A percentile compares a stretch with the other conserved stretches of the same genome.
Conservation (phyloP, 1,284 basidiomycete species). For the Ceratobasidium sp. region DNA sequence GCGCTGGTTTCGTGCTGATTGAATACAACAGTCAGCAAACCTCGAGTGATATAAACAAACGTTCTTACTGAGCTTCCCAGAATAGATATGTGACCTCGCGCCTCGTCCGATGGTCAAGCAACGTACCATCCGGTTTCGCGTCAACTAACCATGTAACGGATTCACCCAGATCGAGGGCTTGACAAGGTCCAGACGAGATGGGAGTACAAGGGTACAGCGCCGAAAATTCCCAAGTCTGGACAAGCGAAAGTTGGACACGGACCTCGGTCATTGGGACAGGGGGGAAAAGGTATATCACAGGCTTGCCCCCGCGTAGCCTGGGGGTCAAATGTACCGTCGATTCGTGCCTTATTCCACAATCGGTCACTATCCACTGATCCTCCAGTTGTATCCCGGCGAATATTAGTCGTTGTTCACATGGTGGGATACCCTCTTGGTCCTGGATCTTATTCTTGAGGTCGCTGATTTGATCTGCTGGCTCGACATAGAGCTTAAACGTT, state of each 20-base stretch:
- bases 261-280: slow-evolving; percentile 40
- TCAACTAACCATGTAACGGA: not conserved
- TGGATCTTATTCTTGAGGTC: slow-evolving; percentile 65
- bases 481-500: slow-evolving; percentile 65
- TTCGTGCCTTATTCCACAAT: slow-evolving; percentile 49
- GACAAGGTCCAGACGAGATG: slow-evolving; percentile 50
- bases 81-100: slow-evolving; percentile 56
- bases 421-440: slow-evolving; percentile 61
- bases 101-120: slow-evolving; percentile 52
- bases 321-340: slow-evolving; percentile 8
- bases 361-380: slow-evolving; percentile 54
- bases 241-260: slow-evolving; percentile 51
- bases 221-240: slow-evolving; percentile 52
- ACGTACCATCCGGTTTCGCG: slow-evolving; percentile 52
- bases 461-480: slow-evolving; percentile 68
- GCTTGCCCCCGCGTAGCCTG: slow-evolving; percentile 45
- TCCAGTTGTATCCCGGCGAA: slow-evolving; percentile 67
- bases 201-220: slow-evolving; percentile 50
- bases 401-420: slow-evolving; percentile 68
- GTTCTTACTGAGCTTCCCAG: slow-evolving; percentile 56
- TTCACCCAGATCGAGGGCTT: slow-evolving; percentile 47
- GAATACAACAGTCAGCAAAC: not conserved
- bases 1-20: not conserved
- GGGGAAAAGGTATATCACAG: slow-evolving; percentile 50
- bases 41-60: not conserved